Percentiles rank a stretch among this genome's conserved stretches.
Evolutionary conservation across 2,329 filamentous ascomycete species (phyloP).

Genomic region (Curvularia sp.): DNA sequence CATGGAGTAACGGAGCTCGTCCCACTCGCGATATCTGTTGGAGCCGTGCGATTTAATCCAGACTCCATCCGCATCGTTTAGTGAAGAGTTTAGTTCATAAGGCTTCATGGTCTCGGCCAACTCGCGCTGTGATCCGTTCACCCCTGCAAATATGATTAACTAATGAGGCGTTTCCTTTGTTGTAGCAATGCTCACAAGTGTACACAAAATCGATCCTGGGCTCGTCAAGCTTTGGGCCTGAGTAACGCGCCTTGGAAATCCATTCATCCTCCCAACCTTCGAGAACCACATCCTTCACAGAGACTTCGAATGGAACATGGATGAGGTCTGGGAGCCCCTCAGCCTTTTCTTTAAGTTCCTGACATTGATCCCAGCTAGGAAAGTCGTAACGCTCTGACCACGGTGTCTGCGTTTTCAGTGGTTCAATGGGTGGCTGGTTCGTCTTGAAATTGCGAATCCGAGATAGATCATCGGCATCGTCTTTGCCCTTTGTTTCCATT

Average conservation of each 20-base stretch:
- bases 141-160: slow-evolving; percentile 50
- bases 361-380: not conserved
- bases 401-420: not conserved
- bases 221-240: slow-evolving; percentile 45
- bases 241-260: slow-evolving; percentile 49
- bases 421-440: not conserved
- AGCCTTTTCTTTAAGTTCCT: not conserved
- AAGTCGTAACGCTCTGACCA: not conserved
- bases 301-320: not conserved
- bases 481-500: not conserved
- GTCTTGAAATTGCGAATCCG: not conserved
- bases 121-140: slow-evolving; percentile 54
- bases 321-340: not conserved
- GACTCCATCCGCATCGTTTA: slow-evolving; percentile 53
- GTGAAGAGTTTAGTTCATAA: slow-evolving; percentile 52
- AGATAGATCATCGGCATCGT: not conserved
- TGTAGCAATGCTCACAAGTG: not conserved
- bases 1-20: slow-evolving; percentile 56
- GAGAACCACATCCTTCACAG: slow-evolving; percentile 42
- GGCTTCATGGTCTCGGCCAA: slow-evolving; percentile 49
- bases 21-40: slow-evolving; percentile 57
- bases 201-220: slow-evolving; percentile 55
- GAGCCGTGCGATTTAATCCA: slow-evolving; percentile 54
- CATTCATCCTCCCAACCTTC: slow-evolving; percentile 56
- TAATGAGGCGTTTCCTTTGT: not conserved